A percentile compares a stretch with the other conserved stretches of the same genome.
phyloP scores from a whole-genome alignment of 148 eudicot species.

The Diospyros kaki region DNA sequence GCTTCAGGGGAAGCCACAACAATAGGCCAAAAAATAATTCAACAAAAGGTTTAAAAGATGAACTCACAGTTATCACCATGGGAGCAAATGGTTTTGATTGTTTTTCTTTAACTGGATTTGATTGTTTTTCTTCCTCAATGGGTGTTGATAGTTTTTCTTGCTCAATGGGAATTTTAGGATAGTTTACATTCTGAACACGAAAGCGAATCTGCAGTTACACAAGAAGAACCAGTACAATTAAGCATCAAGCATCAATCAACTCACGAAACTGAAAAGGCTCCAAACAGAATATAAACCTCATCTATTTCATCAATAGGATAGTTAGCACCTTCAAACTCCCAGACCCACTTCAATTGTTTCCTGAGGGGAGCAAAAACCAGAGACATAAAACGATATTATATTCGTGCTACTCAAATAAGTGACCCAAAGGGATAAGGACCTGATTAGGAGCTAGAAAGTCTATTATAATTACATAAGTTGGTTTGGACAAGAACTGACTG shows the following conservation, averaged over 20 bases:
- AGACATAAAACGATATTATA: conserved; percentile 5
- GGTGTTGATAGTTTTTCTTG: conserved; percentile 48
- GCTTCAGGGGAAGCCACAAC: conserved; percentile 2
- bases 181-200: conserved; percentile 51
- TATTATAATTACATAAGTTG: neutral
- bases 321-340: conserved; percentile 34
- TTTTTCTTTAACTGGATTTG: neutral
- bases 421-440: neutral
- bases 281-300: conserved; percentile 43
- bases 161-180: conserved; percentile 71
- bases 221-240: neutral
- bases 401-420: neutral
- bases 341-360: conserved; percentile 43
- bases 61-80: conserved; percentile 76
- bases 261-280: neutral
- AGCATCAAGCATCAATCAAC: neutral
- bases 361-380: conserved; percentile 24
- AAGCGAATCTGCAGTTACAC: conserved; percentile 66
- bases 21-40: neutral
- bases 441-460: neutral
- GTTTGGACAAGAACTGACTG: conserved; percentile 42
- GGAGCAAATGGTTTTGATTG: conserved; percentile 68
- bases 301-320: conserved; percentile 36
- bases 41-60: neutral
- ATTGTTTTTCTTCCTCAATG: conserved; percentile 6